A percentile compares a stretch with the other conserved stretches of the same genome.
phyloP scores from a whole-genome alignment of 2,329 filamentous ascomycete species.

The Hypoxylon sp. region DNA sequence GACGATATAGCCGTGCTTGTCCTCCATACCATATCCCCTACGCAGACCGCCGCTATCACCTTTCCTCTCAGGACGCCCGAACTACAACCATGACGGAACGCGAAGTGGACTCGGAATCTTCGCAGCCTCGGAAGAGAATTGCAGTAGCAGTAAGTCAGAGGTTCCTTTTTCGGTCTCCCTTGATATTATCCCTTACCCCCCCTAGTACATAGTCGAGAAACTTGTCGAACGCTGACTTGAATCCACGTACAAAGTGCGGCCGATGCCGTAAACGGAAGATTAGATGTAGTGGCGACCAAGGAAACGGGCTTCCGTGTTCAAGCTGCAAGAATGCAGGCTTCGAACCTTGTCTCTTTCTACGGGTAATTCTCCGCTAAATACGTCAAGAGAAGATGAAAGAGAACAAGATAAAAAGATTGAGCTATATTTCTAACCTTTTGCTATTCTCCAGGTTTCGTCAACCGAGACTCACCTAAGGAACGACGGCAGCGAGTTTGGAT shows the following conservation, averaged over 20 bases:
- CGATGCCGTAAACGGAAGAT: slow-evolving; percentile 96
- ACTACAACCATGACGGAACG: slow-evolving; percentile 60
- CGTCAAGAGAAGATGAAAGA: slow-evolving; percentile 16
- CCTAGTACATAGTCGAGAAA: background rate
- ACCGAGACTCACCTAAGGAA: slow-evolving; percentile 56
- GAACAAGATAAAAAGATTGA: slow-evolving; percentile 11
- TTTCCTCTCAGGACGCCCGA: slow-evolving; percentile 57
- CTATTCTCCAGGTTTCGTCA: slow-evolving; percentile 56
- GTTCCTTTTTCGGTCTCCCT: slow-evolving; percentile 17
- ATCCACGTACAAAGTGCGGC: slow-evolving; percentile 73
- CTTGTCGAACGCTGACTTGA: slow-evolving; percentile 39
- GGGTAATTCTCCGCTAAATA: slow-evolving; percentile 67
- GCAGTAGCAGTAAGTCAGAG: slow-evolving; percentile 69
- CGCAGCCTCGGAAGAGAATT: slow-evolving; percentile 69
- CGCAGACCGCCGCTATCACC: slow-evolving; percentile 57
- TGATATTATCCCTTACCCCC: background rate
- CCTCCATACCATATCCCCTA: slow-evolving; percentile 57
- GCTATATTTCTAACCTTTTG: slow-evolving; percentile 37
- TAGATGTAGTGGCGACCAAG: slow-evolving; percentile 88
- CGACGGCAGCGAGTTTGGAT: slow-evolving; percentile 55
- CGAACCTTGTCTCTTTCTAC: slow-evolving; percentile 82
- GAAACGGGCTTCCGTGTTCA: slow-evolving; percentile 81
- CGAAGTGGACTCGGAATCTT: slow-evolving; percentile 59
- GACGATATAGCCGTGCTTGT: slow-evolving; percentile 60
- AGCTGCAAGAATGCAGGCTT: slow-evolving; percentile 85